Conservation (phyloP, 805 yeast species). For the Metschnikowia aberdeeniae region DNA sequence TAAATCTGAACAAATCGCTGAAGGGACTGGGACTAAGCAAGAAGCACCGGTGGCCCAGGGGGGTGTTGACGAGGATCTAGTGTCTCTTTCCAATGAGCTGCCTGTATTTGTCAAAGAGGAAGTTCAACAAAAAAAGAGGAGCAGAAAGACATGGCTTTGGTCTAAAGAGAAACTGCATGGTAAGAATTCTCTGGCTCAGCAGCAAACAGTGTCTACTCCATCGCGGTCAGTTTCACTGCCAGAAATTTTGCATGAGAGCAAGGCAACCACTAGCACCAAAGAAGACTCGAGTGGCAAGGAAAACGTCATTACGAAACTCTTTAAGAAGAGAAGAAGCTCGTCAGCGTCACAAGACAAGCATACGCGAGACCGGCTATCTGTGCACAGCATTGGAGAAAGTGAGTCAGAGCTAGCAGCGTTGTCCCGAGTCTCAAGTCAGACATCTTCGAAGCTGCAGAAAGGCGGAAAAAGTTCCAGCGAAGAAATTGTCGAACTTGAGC, state of each 20-base stretch:
- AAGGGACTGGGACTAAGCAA: neutral
- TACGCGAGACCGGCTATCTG: neutral
- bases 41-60: neutral
- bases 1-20: neutral
- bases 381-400: neutral
- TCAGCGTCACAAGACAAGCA: constrained; percentile 13
- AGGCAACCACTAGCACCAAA: constrained; percentile 2
- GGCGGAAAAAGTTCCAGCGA: constrained; percentile 1
- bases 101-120: neutral
- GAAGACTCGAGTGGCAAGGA: constrained; percentile 27
- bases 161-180: constrained; percentile 20
- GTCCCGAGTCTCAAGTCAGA: neutral
- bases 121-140: constrained; percentile 18
- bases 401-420: neutral
- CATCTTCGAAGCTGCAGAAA: neutral
- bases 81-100: neutral
- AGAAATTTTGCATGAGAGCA: constrained; percentile 20
- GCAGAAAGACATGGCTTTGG: constrained; percentile 43
- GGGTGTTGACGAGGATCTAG: neutral
- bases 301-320: constrained; percentile 38
- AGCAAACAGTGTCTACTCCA: constrained; percentile 10
- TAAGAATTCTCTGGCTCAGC: neutral
- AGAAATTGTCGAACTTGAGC: neutral
- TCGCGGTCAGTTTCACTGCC: constrained; percentile 38
- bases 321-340: constrained; percentile 30